phyloP scores from a whole-genome alignment of 1,284 basidiomycete genomes.

The Fomitopsis palustris region DNA sequence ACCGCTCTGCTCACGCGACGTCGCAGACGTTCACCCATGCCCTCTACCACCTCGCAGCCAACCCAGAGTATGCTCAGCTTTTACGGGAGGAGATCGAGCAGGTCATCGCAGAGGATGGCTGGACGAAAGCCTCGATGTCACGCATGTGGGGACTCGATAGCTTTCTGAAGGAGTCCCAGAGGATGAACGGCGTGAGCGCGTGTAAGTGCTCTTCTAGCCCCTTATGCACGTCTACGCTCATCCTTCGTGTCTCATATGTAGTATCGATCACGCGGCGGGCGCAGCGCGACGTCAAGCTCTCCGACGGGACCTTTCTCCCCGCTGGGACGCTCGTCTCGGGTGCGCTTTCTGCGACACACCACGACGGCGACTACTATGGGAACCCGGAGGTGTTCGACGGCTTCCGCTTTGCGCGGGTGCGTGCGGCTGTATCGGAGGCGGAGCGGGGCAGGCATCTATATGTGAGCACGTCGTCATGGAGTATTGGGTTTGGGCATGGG shows the following conservation, averaged over 20 bases:
- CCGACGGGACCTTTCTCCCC: conserved; percentile 40
- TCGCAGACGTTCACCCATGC: conserved; percentile 27
- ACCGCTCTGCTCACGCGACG: background rate
- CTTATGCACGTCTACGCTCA: background rate
- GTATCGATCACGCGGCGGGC: conserved; percentile 13
- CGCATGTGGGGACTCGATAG: conserved; percentile 47
- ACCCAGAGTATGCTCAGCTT: conserved; percentile 17
- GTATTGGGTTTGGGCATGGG: conserved; percentile 22
- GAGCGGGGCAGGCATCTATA: conserved; percentile 19
- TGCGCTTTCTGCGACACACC: conserved; percentile 36
- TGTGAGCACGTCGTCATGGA: conserved; percentile 17
- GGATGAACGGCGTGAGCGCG: conserved; percentile 28
- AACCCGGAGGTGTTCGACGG: conserved; percentile 36
- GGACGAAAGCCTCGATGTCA: conserved; percentile 18
- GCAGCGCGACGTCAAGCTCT: conserved; percentile 35
- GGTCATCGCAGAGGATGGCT: conserved; percentile 16
- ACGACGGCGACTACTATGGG: conserved; percentile 35
- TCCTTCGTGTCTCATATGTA: background rate
- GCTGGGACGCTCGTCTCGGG: conserved; percentile 37
- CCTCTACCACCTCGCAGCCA: conserved; percentile 21
- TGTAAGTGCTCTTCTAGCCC: conserved; percentile 13
- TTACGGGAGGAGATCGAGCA: conserved; percentile 21
- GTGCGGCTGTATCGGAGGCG: conserved; percentile 21
- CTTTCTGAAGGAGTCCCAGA: conserved; percentile 45
- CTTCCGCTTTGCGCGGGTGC: conserved; percentile 40